Conservation (phyloP, 257 asterid genomes). For the Penstemon newberryi region DNA sequence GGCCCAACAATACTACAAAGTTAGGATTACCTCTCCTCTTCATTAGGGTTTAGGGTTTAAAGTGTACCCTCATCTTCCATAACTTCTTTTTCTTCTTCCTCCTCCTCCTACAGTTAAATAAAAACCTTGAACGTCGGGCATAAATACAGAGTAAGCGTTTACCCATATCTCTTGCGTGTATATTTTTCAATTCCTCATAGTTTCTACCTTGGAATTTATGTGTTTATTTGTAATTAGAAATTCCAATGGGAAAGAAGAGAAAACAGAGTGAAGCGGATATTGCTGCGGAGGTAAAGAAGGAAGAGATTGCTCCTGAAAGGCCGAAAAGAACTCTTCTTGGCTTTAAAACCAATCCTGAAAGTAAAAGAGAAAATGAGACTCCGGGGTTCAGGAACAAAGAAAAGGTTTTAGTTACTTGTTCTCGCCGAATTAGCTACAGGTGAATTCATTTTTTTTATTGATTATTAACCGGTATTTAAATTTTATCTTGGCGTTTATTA, state of each 20-base stretch:
- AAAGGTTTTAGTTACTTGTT: constrained; percentile 82
- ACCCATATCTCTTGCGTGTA: too few species aligned
- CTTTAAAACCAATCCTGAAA: constrained; percentile 46
- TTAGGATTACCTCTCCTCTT: too few species aligned
- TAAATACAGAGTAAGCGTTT: too few species aligned
- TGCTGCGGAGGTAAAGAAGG: constrained; percentile 37
- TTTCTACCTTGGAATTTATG: too few species aligned
- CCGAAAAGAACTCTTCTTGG: constrained; percentile 92
- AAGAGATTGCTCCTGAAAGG: constrained; percentile 65
- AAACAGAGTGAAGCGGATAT: constrained; percentile 57
- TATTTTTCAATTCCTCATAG: too few species aligned
- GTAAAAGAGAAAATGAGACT: constrained; percentile 27
- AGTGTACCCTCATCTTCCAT: too few species aligned
- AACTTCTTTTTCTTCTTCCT: too few species aligned
- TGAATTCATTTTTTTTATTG: background rate
- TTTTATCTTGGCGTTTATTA: background rate
- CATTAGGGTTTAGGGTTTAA: too few species aligned
- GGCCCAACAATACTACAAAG: too few species aligned
- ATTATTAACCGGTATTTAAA: background rate
- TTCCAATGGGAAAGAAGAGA: constrained; percentile 79
- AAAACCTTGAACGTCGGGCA: too few species aligned
- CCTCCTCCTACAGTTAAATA: too few species aligned
- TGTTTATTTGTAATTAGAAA: background rate
- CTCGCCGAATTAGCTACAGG: constrained; percentile 94
- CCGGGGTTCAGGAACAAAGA: constrained; percentile 66